phyloP scores from a whole-genome alignment of 768 basidiomycete genomes.

The Epithele typhae region DNA sequence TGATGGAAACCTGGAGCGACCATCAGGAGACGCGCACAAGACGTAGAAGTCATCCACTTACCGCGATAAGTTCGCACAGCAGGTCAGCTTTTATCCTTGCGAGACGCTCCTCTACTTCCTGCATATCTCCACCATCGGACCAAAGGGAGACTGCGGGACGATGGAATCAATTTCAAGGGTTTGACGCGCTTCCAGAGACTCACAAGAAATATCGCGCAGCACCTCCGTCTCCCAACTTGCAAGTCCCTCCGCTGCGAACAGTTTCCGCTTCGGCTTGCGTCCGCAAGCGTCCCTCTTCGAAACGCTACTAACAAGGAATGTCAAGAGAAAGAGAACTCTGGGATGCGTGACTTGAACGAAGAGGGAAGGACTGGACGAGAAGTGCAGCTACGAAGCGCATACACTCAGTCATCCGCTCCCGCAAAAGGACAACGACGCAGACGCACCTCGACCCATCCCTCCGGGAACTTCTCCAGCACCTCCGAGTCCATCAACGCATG shows the following conservation, averaged over 20 bases:
- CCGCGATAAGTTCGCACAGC: conserved; percentile 64
- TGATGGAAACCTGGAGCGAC: conserved; percentile 49
- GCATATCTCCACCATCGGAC: conserved; percentile 47
- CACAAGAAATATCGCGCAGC: conserved; percentile 36
- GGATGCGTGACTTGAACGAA: conserved; percentile 64
- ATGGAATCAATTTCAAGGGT: too few relatives aligned
- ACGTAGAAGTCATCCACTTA: conserved; percentile 26
- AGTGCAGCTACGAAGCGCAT: conserved; percentile 21
- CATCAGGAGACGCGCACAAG: background rate
- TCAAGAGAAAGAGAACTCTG: conserved; percentile 55
- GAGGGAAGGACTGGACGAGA: conserved; percentile 40
- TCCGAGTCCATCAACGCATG: conserved; percentile 68
- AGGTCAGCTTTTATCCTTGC: conserved; percentile 68
- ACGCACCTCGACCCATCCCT: conserved; percentile 37
- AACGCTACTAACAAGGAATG: conserved; percentile 60
- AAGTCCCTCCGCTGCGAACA: conserved; percentile 66
- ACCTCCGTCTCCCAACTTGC: conserved; percentile 44
- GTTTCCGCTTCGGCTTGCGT: conserved; percentile 64
- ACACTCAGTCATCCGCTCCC: background rate
- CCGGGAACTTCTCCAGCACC: conserved; percentile 34
- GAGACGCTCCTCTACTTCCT: conserved; percentile 43
- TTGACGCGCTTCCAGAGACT: too few relatives aligned
- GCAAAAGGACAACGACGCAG: background rate
- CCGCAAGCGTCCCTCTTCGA: conserved; percentile 73
- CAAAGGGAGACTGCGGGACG: conserved; percentile 45